phyloP scores from a whole-genome alignment of 1,284 basidiomycete species.

The Pulchroboletus neoregius region DNA sequence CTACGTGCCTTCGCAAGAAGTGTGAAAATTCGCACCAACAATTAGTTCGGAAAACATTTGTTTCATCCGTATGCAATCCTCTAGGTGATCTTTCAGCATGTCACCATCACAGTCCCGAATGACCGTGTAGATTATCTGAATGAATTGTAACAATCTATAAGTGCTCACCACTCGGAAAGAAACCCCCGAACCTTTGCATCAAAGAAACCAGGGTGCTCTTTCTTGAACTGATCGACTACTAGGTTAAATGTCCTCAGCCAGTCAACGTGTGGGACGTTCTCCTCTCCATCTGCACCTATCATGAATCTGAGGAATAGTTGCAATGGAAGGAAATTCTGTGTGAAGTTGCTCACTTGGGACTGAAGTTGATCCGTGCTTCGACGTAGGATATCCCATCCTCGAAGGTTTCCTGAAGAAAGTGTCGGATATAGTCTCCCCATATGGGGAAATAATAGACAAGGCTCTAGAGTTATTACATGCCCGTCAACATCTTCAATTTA shows the following conservation, averaged over 20 bases:
- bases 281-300: conserved; percentile 50
- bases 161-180: conserved; percentile 3
- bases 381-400: conserved; percentile 73
- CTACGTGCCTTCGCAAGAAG: background rate
- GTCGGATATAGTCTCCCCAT: conserved; percentile 33
- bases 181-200: conserved; percentile 50
- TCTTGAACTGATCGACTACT: conserved; percentile 56
- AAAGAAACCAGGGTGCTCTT: conserved; percentile 55
- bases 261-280: conserved; percentile 56
- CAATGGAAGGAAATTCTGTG: background rate
- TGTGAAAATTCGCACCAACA: conserved; percentile 42
- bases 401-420: conserved; percentile 60
- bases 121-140: conserved; percentile 69
- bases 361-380: conserved; percentile 69
- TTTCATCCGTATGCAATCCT: conserved; percentile 72
- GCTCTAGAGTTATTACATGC: conserved; percentile 6
- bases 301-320: conserved; percentile 38
- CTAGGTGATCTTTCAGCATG: conserved; percentile 61
- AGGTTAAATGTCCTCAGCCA: conserved; percentile 57
- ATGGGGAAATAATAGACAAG: conserved; percentile 27
- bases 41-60: conserved; percentile 73
- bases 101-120: conserved; percentile 54
- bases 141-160: background rate
- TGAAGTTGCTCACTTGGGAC: conserved; percentile 42
- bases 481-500: conserved; percentile 2